These are phyloP conservation scores for Fusarium lyarnte DNA, from an alignment of 2,329 filamentous ascomycete species.

Conservation along the genomic window DNA sequence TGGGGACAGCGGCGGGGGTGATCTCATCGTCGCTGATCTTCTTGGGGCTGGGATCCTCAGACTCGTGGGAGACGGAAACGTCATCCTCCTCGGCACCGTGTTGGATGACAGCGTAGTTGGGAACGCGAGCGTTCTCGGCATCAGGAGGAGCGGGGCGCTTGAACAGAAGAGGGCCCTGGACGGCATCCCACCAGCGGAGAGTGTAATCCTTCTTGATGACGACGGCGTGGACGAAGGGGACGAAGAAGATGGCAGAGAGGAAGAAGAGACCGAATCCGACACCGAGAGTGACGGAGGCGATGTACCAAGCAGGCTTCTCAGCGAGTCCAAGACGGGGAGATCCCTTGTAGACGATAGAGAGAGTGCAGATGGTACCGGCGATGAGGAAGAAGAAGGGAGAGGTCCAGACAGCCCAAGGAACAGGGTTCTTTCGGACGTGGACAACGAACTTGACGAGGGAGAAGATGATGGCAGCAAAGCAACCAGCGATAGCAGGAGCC, in stretches of 20 bases:
- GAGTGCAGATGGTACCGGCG: constrained; percentile 76
- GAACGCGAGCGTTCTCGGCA: constrained; percentile 66
- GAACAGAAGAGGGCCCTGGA: constrained; percentile 72
- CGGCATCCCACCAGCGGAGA: constrained; percentile 70
- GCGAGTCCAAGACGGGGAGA: constrained; percentile 60
- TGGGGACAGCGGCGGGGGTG: constrained; percentile 41
- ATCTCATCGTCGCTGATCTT: constrained; percentile 45
- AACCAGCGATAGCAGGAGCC: constrained; percentile 73
- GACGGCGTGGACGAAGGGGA: constrained; percentile 73
- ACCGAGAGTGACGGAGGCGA: constrained; percentile 73
- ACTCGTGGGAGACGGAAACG: constrained; percentile 32
- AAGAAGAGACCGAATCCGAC: constrained; percentile 67
- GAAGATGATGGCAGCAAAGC: constrained; percentile 76
- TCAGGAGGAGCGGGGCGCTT: constrained; percentile 64
- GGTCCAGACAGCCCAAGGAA: constrained; percentile 77
- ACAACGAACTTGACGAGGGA: constrained; percentile 71
- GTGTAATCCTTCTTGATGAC: constrained; percentile 75
- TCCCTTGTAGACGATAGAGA: constrained; percentile 85
- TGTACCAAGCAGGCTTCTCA: constrained; percentile 70
- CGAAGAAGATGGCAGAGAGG: constrained; percentile 75
- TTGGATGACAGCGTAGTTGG: constrained; percentile 82
- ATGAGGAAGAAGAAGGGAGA: constrained; percentile 83
- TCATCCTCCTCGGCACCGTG: constrained; percentile 61
- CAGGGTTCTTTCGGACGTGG: constrained; percentile 75
- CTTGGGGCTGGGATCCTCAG: constrained; percentile 29